Conservation (phyloP, 306 rosid species). For the Dryas alaskensis region DNA sequence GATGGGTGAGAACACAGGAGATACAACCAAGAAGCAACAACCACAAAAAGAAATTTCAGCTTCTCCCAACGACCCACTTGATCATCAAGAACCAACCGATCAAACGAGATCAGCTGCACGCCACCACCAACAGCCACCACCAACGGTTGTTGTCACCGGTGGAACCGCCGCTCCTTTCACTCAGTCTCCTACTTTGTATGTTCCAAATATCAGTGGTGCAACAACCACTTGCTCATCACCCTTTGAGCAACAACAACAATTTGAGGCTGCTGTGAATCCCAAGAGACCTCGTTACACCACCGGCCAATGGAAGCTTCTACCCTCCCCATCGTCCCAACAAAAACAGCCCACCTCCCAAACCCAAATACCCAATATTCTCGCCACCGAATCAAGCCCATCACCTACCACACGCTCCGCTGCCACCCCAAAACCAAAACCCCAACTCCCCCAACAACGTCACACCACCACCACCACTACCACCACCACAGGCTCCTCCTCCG, state of each 20-base stretch:
- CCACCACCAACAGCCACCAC: conserved; percentile 14
- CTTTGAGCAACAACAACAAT: conserved; percentile 43
- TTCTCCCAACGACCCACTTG: conserved; percentile 52
- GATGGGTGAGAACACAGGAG: conserved; percentile 75
- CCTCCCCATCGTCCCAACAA: conserved; percentile 59
- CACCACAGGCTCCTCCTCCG: conserved; percentile 59
- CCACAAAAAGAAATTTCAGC: conserved; percentile 42
- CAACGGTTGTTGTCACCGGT: conserved; percentile 3
- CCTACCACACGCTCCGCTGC: too few relatives aligned
- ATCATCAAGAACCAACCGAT: conserved; percentile 40
- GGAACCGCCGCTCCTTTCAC: conserved; percentile 1
- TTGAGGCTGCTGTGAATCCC: conserved; percentile 51
- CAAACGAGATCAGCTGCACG: conserved; percentile 31
- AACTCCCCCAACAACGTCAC: conserved; percentile 13
- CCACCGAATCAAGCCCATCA: conserved; percentile 64
- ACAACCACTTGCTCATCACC: conserved; percentile 45
- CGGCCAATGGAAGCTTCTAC: conserved; percentile 91
- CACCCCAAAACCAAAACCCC: conserved; percentile 34
- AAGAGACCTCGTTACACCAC: conserved; percentile 65
- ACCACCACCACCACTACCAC: background rate
- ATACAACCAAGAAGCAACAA: conserved; percentile 49
- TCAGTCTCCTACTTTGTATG: conserved; percentile 44
- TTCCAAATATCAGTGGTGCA: conserved; percentile 42
- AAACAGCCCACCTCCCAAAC: conserved; percentile 26
- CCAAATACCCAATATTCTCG: conserved; percentile 35